Evolutionary conservation across 148 eudicot genomes (phyloP).

Genomic region (Amaranthus cruentus): DNA sequence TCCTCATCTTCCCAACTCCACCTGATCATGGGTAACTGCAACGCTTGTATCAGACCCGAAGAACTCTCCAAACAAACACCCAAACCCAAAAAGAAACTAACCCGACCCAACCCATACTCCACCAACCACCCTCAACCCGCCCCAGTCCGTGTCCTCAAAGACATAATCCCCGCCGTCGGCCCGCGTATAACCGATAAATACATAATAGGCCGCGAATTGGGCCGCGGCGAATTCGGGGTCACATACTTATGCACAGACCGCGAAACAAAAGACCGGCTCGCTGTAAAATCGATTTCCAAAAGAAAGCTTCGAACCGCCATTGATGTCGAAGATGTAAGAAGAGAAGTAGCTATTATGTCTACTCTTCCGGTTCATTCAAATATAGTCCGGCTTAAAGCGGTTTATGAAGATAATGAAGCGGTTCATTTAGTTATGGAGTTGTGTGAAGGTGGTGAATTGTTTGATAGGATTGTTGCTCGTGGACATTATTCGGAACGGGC

Average conservation of each 20-base stretch:
- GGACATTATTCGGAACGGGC: constrained; percentile 88
- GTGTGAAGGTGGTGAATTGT: constrained; percentile 83
- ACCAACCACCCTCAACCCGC: constrained; percentile 34
- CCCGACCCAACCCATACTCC: constrained; percentile 55
- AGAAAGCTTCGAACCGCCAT: constrained; percentile 69
- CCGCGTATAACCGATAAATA: constrained; percentile 62
- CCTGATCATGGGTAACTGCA: constrained; percentile 59
- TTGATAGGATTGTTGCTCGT: constrained; percentile 80
- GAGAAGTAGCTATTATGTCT: constrained; percentile 85
- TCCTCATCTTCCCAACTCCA: no score
- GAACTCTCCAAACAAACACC: constrained; percentile 16
- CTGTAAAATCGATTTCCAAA: constrained; percentile 73
- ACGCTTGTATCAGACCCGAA: constrained; percentile 47
- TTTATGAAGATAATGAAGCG: constrained; percentile 83
- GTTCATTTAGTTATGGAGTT: constrained; percentile 91
- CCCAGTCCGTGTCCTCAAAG: constrained; percentile 60
- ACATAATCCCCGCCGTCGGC: constrained; percentile 34
- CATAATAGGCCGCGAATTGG: constrained; percentile 62
- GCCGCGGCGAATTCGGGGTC: constrained; percentile 83
- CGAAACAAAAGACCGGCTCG: constrained; percentile 49
- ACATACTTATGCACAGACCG: constrained; percentile 75
- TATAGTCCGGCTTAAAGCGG: constrained; percentile 56
- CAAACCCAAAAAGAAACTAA: constrained; percentile 22
- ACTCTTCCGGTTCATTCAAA: constrained; percentile 69
- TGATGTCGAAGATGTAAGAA: constrained; percentile 72